Base-by-base conservation (phyloP, 2,329 filamentous ascomycete genomes). In the Colletotrichum sp. region DNA sequence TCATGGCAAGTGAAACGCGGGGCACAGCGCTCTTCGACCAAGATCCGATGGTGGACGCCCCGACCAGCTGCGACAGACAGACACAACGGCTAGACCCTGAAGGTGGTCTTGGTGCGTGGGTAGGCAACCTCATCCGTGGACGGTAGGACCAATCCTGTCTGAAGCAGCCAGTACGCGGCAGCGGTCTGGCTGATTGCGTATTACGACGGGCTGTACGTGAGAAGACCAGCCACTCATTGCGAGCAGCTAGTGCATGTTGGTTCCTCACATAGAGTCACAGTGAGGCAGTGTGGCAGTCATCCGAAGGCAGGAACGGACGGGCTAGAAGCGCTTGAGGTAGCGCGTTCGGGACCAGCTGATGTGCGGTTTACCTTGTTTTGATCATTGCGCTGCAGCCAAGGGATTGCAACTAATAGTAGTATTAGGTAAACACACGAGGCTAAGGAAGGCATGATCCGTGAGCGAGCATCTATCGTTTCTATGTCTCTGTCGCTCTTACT, bases 1-100 rank as follows among this genome's bases (percentile, higher is more conserved):
- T 72, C 55, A 73, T 68, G 30, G 59, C 70, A 65, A 65, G 64
- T 76, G 74, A 74, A 73, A 73, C 64, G 70, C 36, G 62, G 62
- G 60, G 68, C 44, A 69, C 18, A 55, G 28, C 21, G 60, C 36
- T 63, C 39, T 36, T 71, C 21, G 49, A 68, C 68, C 39, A 24
- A 26, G 72, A 67, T 34, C 67, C 63, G 57, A 52, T 44, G 18
- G 28, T 36, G 39, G n/a, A 55, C 12, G 24, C 36, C 24, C 59
- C 44, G 44, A 64, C 68, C 8, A 28, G 36, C 30, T 64, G 44
- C 10, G 49, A 44, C 55, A 52, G 49, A 28, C 55, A 52, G 30
- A 44, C 55, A 62, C 30, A 26, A 72, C 63, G 55, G 55, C 68
- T 63, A 64, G 44, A 63, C 52, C 30, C 62, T 68, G 60, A 36